Evolutionary conservation across 176 grass and related monocot species (phyloP), one percentile per base, ranked within the genome.

Genomic region (Eragrostis nindensis): DNA sequence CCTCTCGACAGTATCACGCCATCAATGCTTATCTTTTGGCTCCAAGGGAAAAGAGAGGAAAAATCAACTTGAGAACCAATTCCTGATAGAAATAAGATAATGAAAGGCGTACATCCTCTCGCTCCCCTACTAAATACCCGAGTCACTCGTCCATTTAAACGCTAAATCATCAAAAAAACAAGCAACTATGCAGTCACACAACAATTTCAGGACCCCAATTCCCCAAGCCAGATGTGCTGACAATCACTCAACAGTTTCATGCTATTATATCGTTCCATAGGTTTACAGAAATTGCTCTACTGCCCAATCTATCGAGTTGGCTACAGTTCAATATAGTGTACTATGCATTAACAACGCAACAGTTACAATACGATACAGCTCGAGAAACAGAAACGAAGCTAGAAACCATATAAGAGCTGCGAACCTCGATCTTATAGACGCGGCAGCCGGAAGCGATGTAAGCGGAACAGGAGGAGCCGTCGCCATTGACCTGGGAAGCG

Each of bases 351-450:
- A 41, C 2, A 22, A 26, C 21, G 25, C 11, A 71, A 41, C 44
- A 70, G 66, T 7, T 29, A n/a, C 16, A 48, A 40, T 6, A 26
- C 29, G 45, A 3, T 8, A 32, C 74, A 17, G 52, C 40, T 54
- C 6, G 49, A 73, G 29, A 30, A 27, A 78, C 24, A 7, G 7
- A 30, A 65, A 25, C n/a, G 29, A 60, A 82, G 16, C 41, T 16
- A 39, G 47, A 32, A 59, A 17, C 4, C 27, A 24, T n/a, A 36
- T 11, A 27, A 32, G 70, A 50, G 21, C 25, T 4, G 41, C 13
- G 49, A 57, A 95, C 92, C 92, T 95, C 92, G 26, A 98, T 82
- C 81, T 89, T 93, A 84, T 98, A 98, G 59, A 95, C 86, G 61
- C 75, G 75, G 79, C 86, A 91, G 18, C 90, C 92, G 21, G 92